phyloP scores from a whole-genome alignment of 2,329 filamentous ascomycete species.

The Leptoxyphium fumago region DNA sequence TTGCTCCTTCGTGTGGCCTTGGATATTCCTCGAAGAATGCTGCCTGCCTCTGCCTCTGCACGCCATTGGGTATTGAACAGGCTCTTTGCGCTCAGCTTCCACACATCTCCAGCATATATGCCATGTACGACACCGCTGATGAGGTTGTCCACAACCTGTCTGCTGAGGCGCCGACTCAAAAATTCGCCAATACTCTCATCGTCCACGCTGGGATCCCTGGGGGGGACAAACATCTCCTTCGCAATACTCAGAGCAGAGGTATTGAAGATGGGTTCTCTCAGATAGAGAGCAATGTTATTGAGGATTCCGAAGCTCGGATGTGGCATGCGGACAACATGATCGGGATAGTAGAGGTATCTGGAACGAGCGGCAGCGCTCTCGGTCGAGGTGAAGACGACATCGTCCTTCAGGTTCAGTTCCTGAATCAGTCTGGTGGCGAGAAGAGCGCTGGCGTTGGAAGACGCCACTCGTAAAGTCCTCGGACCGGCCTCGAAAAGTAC shows the following conservation, averaged over 20 bases:
- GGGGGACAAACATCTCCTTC: slow-evolving; percentile 17
- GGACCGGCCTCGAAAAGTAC: slow-evolving; percentile 76
- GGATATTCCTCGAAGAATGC: slow-evolving; percentile 17
- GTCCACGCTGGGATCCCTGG: slow-evolving; percentile 22
- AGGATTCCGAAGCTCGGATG: slow-evolving; percentile 23
- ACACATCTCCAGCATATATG: slow-evolving; percentile 81
- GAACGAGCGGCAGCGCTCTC: slow-evolving; percentile 40
- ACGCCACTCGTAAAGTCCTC: slow-evolving; percentile 50
- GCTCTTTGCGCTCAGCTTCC: slow-evolving; percentile 59
- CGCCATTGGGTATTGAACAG: slow-evolving; percentile 38
- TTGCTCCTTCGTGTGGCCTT: slow-evolving; percentile 1
- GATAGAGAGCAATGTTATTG: slow-evolving; percentile 13
- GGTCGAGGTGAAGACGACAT: slow-evolving; percentile 41
- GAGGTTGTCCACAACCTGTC: slow-evolving; percentile 52
- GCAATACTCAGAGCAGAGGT: slow-evolving; percentile 26
- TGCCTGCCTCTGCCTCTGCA: slow-evolving; percentile 32
- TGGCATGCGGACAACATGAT: slow-evolving; percentile 57
- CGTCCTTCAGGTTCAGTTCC: slow-evolving; percentile 40
- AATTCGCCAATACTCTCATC: slow-evolving; percentile 65
- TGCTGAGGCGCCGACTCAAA: slow-evolving; percentile 39
- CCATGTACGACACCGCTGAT: slow-evolving; percentile 67
- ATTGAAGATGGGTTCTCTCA: slow-evolving; percentile 41
- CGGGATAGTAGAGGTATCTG: slow-evolving; percentile 79
- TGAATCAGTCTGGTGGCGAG: slow-evolving; percentile 53
- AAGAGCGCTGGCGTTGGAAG: slow-evolving; percentile 36